phyloP scores from a whole-genome alignment of 202 grass and related monocot species.

The Carex sylvatica region DNA sequence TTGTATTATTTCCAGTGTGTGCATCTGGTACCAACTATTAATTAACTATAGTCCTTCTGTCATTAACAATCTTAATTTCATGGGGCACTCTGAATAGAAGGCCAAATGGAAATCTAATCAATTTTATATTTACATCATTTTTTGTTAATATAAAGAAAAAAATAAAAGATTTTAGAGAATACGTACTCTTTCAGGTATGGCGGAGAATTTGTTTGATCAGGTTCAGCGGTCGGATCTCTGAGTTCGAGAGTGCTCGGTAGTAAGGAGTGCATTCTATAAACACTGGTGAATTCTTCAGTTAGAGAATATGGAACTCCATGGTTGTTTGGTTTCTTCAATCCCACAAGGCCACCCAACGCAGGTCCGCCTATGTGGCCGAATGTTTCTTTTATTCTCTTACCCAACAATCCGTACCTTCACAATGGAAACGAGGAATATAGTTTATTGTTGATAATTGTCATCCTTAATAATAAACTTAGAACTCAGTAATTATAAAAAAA shows the following conservation, averaged over 20 bases:
- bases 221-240: conserved; percentile 33
- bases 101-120: not conserved
- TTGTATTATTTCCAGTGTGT: conserved; percentile 22
- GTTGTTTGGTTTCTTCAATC: conserved; percentile 32
- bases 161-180: not conserved
- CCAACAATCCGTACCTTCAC: conserved; percentile 54
- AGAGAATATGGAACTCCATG: conserved; percentile 59
- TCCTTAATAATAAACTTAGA: not conserved
- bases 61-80: not conserved
- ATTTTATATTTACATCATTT: not conserved
- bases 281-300: conserved; percentile 63
- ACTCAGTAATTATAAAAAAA: conserved; percentile 12
- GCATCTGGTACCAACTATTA: not conserved
- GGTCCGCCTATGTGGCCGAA: conserved; percentile 54
- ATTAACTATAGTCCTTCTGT: not conserved
- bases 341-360: conserved; percentile 39
- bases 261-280: conserved; percentile 59
- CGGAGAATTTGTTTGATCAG: conserved; percentile 38
- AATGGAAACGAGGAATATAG: not conserved
- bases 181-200: conserved; percentile 38
- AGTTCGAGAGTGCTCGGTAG: conserved; percentile 46
- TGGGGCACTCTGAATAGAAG: too few species aligned
- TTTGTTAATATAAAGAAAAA: not conserved
- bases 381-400: conserved; percentile 53
- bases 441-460: not conserved